phyloP scores from a whole-genome alignment of 2,329 filamentous ascomycete genomes.

The Orbilia oligospora region DNA sequence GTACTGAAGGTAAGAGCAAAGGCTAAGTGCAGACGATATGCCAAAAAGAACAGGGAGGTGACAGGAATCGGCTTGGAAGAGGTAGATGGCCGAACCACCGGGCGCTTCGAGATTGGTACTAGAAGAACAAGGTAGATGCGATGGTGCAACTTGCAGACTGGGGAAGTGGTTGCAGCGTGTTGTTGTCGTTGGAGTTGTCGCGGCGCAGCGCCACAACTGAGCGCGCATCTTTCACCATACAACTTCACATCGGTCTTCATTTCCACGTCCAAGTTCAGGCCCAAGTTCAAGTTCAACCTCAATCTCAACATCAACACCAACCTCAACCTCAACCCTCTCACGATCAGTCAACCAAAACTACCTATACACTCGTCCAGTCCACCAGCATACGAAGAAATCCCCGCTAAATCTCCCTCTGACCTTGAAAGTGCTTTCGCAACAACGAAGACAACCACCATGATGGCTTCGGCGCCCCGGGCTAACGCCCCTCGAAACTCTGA shows the following conservation, averaged over 20 bases:
- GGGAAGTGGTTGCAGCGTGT: slow-evolving; percentile 17
- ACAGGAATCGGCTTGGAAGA: not conserved
- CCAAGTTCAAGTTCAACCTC: not conserved
- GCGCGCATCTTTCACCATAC: not conserved
- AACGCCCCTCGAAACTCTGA: slow-evolving; percentile 48
- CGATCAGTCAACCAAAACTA: not conserved
- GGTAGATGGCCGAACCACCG: not conserved
- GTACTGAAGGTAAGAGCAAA: not conserved
- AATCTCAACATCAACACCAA: not conserved
- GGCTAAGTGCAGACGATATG: not conserved
- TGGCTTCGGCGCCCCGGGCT: slow-evolving; percentile 25
- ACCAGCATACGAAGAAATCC: not conserved
- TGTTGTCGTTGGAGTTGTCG: slow-evolving; percentile 22
- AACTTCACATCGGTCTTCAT: too few relatives aligned
- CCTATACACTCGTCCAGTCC: not conserved
- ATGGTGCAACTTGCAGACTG: slow-evolving; percentile 1
- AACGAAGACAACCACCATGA: not conserved
- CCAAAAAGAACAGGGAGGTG: too few relatives aligned
- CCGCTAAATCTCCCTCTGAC: not conserved
- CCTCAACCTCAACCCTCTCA: not conserved
- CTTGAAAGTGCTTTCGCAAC: not conserved
- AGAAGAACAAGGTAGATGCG: slow-evolving; percentile 19
- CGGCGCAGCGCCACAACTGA: not conserved
- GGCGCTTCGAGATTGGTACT: not conserved
- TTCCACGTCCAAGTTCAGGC: not conserved